Evolutionary conservation across 495 filamentous ascomycete genomes (phyloP).

Genomic region (Podospora sp.): DNA sequence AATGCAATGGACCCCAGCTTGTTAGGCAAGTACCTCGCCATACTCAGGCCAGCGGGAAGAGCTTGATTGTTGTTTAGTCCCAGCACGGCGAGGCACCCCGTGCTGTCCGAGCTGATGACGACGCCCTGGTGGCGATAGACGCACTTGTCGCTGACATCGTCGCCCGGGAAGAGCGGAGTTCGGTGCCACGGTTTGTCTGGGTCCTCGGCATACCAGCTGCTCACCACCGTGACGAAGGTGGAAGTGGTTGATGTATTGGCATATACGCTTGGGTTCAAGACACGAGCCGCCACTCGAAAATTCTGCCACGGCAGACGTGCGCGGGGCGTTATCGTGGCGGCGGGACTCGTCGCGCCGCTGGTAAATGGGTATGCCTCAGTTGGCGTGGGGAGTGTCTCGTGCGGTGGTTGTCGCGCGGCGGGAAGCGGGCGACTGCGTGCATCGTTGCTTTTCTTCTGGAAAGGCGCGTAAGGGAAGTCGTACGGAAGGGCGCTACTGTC

Average conservation of each 20-base stretch:
- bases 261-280: neutral
- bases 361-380: too few relatives aligned
- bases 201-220: constrained; percentile 6
- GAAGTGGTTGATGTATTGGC: neutral
- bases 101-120: constrained; percentile 6
- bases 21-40: neutral
- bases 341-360: too few relatives aligned
- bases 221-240: constrained; percentile 2
- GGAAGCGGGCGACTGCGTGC: neutral
- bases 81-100: constrained; percentile 5
- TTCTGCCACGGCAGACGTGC: too few relatives aligned
- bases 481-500: neutral
- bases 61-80: neutral
- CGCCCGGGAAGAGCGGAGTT: constrained; percentile 1
- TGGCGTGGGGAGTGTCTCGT: neutral
- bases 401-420: neutral
- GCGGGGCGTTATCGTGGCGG: too few relatives aligned
- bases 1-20: neutral
- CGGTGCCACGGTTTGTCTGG: neutral
- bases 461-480: neutral
- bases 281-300: too few relatives aligned
- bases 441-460: neutral
- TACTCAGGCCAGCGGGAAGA: neutral
- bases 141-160: constrained; percentile 1
- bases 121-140: constrained; percentile 6